Evolutionary conservation across 371 early-diverging fungal species (phyloP), one percentile per base, ranked within the genome.

Genomic region (Dentiscutata heterogama): DNA sequence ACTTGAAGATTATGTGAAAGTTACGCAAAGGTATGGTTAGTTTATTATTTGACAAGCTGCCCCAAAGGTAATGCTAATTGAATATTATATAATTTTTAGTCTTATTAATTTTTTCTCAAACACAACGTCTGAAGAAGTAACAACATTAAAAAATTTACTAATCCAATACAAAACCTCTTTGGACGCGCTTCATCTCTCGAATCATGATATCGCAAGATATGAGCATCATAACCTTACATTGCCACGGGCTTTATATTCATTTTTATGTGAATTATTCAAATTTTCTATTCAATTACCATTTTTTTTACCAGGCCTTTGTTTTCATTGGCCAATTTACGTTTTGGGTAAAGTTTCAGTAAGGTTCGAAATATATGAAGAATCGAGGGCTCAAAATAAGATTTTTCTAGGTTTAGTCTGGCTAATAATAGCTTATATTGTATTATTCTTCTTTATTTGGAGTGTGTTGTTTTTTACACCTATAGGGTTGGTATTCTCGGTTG

Each of bases 271-370:
- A 13, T 85, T 87, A 81, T 83, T 83, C 2, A 82, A 84, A 10
- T 83, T 90, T 16, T 46, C 86, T 1, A 61, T 88, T 61, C 89
- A 90, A 72, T 84, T 91, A 53, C 92, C 92, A 64, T 79, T 91
- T 35, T 90, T 89, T 79, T 82, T 91, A 79, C 92, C 92, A 11
- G 90, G 89, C 68, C 84, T 90, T 20, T 83, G 88, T 58, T 87
- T 91, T 81, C 90, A 90, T 70, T 88, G 85, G 16, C 92, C 92
- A 0, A 86, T 91, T 3, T 91, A 89, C 68, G 60, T 88, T 18
- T 53, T 90, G 13, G 90, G 88, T 39, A 85, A 83, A 29, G 11
- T 88, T 11, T 86, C 87, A 71, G 89, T 89, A 42, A 84, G 84
- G 14, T 88, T 83, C 53, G 92, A 91, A 81, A 82, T 83, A 39